Percentiles rank a stretch among this genome's conserved stretches.
These are phyloP conservation scores for Castanea mollissima DNA, from an alignment of 306 rosid genomes.

Conservation along the genomic window DNA sequence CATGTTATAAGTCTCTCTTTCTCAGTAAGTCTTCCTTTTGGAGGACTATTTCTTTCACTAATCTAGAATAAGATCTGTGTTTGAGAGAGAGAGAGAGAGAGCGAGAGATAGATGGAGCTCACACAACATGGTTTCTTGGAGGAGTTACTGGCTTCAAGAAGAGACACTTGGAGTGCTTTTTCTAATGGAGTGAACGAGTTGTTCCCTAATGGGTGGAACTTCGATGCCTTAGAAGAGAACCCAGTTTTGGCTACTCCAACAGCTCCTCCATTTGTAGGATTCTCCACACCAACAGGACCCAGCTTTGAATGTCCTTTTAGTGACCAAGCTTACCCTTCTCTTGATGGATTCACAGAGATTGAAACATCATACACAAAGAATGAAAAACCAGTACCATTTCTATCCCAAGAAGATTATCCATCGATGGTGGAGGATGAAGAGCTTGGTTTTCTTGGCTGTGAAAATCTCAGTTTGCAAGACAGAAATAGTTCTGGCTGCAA, in stretches of 20 bases:
- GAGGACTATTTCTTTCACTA: background rate
- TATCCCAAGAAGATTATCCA: conserved; percentile 55
- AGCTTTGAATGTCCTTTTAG: conserved; percentile 59
- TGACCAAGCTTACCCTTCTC: conserved; percentile 49
- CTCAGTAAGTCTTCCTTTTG: background rate
- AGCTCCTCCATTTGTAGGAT: conserved; percentile 52
- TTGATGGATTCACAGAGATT: conserved; percentile 59
- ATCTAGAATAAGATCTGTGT: background rate
- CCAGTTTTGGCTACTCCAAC: conserved; percentile 45
- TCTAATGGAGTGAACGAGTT: conserved; percentile 58
- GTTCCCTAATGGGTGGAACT: conserved; percentile 61
- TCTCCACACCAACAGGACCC: conserved; percentile 49
- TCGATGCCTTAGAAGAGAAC: conserved; percentile 58
- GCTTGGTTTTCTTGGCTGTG: conserved; percentile 54
- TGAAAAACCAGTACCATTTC: conserved; percentile 37
- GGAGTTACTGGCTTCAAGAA: conserved; percentile 74
- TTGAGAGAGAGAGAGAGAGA: conserved; percentile 8
- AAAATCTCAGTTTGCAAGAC: conserved; percentile 43
- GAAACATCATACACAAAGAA: conserved; percentile 43
- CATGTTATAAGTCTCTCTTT: conserved; percentile 23
- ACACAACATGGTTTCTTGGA: conserved; percentile 81
- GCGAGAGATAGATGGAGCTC: conserved; percentile 67
- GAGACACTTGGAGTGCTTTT: conserved; percentile 59
- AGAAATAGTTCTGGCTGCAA: conserved; percentile 41
- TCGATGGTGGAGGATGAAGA: conserved; percentile 61